Percentiles rank a stretch among this genome's conserved stretches.
Evolutionary conservation across 2,329 filamentous ascomycete genomes (phyloP).

Genomic region (Ramichloridium luteum): DNA sequence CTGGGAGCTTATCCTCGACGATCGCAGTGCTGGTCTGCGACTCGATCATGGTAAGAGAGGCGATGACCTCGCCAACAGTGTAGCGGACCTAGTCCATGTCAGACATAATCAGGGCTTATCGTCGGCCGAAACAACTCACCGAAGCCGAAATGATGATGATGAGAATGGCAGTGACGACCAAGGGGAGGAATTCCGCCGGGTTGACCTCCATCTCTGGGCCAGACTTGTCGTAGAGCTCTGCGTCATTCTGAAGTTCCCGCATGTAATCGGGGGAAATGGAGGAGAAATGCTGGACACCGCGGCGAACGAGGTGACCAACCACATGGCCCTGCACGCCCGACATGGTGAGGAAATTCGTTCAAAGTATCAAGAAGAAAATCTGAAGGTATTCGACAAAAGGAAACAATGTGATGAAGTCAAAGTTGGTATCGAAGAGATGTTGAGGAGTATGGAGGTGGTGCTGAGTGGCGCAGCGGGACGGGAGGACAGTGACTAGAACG

Average conservation of each 20-base stretch:
- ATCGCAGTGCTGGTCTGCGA: conserved; percentile 41
- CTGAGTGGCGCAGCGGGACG: too few relatives aligned
- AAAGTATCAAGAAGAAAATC: conserved; percentile 1
- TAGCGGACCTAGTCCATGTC: conserved; percentile 31
- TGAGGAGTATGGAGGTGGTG: too few relatives aligned
- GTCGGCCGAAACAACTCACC: too few relatives aligned
- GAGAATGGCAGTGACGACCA: conserved; percentile 29
- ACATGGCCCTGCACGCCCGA: conserved; percentile 18
- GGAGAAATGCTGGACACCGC: conserved; percentile 22
- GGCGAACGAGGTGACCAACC: conserved; percentile 23
- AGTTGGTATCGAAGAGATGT: too few relatives aligned
- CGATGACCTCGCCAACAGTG: conserved; percentile 47
- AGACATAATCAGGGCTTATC: conserved; percentile 2
- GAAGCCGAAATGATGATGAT: conserved; percentile 1
- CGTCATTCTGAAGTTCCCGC: conserved; percentile 18
- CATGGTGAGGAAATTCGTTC: conserved; percentile 9
- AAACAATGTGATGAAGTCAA: too few relatives aligned
- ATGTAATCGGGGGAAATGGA: conserved; percentile 12
- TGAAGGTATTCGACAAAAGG: background rate
- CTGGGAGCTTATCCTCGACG: conserved; percentile 31
- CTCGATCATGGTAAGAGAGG: conserved; percentile 53
- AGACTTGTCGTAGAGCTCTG: conserved; percentile 18
- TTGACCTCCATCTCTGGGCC: conserved; percentile 16
- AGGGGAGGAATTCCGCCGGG: conserved; percentile 24
- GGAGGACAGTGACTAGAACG: too few relatives aligned